Base-by-base conservation (phyloP, 306 rosid genomes). In the Quercus glauca region DNA sequence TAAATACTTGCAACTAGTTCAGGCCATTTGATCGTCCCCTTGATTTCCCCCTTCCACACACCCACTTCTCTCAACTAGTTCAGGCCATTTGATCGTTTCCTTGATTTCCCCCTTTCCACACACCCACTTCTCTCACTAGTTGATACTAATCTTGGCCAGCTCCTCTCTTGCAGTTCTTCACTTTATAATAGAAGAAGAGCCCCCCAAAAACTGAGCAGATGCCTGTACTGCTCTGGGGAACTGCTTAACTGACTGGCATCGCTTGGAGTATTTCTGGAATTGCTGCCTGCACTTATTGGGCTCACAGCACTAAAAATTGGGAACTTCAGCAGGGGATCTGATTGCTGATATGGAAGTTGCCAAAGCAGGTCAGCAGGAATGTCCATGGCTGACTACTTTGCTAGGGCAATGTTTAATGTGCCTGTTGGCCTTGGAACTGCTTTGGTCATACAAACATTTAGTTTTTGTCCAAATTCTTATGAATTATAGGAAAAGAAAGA, bases 371-470 rank as follows among this genome's bases (percentile, higher is more conserved):
- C 96, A 95, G 83, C 99, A 1, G 93, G 89, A n/a, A 86, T 95
- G 94, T 98, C 99, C 74, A 88, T 95, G 99, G 99, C 99, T 2
- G 98, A 97, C 13, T 95, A 98, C 87, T 95, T 92, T 76, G 99
- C 96, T 0, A 98, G 98, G 72, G 98, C 99, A 15, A 92, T 92
- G 98, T 95, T 95, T 68, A 95, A 95, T 87, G 90, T n/a, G n/a
- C 97, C 91, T n/a, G 85, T 95, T 15, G 99, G 98, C 69, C 99
- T 92, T 55, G 98, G 97, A 82, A 69, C 87, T 28, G 98, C 98
- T 19, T 85, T 95, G 88, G 97, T 95, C 77, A 91, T 92, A 73
- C 94, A 91, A 79, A 95, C 98, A n/a, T 78, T 86, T 25, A 73
- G 82, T 74, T 29, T 83, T 74, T 92, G 92, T 84, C 98, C 98